phyloP scores from a whole-genome alignment of 768 basidiomycete species.

The Pisolithus orientalis region DNA sequence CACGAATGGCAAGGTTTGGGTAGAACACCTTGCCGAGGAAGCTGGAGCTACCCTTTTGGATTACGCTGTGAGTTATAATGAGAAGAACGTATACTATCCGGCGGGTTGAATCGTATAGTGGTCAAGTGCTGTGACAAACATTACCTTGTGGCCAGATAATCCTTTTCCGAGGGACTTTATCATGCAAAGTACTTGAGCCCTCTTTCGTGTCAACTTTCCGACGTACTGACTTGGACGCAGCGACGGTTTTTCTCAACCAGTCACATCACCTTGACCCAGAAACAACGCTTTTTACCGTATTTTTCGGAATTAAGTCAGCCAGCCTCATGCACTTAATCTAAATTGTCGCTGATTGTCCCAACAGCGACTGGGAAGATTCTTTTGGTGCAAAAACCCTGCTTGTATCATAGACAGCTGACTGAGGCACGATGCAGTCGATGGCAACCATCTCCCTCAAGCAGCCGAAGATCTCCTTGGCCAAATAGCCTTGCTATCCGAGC shows the following conservation, averaged over 20 bases:
- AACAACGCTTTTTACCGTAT: slow-evolving; percentile 45
- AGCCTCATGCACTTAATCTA: neutral
- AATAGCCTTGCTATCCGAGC: slow-evolving; percentile 38
- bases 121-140: slow-evolving; percentile 40
- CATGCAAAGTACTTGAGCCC: slow-evolving; percentile 34
- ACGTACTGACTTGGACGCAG: slow-evolving; percentile 17
- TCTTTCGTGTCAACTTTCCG: neutral
- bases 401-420: neutral
- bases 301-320: slow-evolving; percentile 51
- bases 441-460: slow-evolving; percentile 40
- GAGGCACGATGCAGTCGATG: slow-evolving; percentile 30
- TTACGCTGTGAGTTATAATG: slow-evolving; percentile 37
- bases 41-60: slow-evolving; percentile 39
- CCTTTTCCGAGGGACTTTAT: slow-evolving; percentile 42
- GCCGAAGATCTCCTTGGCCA: slow-evolving; percentile 38
- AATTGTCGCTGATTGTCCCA: slow-evolving; percentile 1
- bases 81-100: neutral
- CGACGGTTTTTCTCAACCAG: slow-evolving; percentile 39
- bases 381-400: slow-evolving; percentile 23
- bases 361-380: slow-evolving; percentile 40
- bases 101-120: slow-evolving; percentile 14
- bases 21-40: slow-evolving; percentile 38
- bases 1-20: slow-evolving; percentile 47
- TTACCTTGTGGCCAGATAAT: slow-evolving; percentile 46
- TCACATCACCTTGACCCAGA: slow-evolving; percentile 36